phyloP scores from a whole-genome alignment of 208 protist species.

The Crithidia mellificae region DNA sequence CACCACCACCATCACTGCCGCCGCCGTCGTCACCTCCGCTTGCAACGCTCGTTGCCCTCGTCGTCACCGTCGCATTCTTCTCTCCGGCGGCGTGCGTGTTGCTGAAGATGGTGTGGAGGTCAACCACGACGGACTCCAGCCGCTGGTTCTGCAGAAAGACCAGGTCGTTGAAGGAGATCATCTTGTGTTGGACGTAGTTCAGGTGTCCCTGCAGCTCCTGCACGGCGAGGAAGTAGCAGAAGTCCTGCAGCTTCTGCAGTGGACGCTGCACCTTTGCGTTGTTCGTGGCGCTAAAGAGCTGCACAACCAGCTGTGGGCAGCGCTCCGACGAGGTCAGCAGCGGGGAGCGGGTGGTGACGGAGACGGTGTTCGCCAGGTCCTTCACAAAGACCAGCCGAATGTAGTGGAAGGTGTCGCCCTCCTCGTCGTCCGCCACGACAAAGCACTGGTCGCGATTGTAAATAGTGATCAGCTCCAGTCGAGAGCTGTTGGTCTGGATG shows the following conservation, averaged over 20 bases:
- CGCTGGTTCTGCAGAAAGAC: constrained; percentile 82
- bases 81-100: background rate
- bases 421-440: constrained; percentile 79
- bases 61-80: no score
- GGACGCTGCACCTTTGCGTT: constrained; percentile 63
- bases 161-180: constrained; percentile 83
- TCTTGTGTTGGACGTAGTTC: constrained; percentile 86
- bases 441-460: constrained; percentile 90
- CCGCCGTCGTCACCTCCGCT: constrained; percentile 7
- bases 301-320: constrained; percentile 77
- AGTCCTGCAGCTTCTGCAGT: constrained; percentile 81
- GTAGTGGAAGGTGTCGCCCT: constrained; percentile 86
- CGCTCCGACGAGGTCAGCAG: constrained; percentile 52
- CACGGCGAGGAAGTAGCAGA: constrained; percentile 84
- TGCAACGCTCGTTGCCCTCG: no score
- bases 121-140: constrained; percentile 53
- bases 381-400: constrained; percentile 86
- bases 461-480: constrained; percentile 81
- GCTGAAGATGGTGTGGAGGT: constrained; percentile 30
- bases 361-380: constrained; percentile 55
- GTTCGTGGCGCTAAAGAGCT: constrained; percentile 78
- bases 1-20: background rate
- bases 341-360: constrained; percentile 48
- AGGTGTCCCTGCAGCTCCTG: constrained; percentile 88
- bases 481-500: constrained; percentile 70